Evolutionary conservation across 805 yeast genomes (phyloP).

Genomic region (Starmerella stellata): DNA sequence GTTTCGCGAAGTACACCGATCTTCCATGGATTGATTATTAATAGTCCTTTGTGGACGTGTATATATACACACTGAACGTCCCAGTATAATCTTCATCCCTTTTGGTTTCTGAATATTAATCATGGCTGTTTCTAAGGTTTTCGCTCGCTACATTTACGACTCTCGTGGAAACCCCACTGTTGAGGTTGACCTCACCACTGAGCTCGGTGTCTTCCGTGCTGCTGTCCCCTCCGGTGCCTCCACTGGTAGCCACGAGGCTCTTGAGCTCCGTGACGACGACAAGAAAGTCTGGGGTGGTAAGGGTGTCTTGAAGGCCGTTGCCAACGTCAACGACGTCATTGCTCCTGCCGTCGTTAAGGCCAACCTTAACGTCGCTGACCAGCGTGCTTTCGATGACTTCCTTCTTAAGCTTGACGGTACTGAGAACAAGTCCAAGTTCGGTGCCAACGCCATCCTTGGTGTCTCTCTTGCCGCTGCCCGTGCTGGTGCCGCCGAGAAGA

Average conservation of each 20-base stretch:
- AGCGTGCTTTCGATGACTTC: slow-evolving; percentile 72
- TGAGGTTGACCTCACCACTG: slow-evolving; percentile 91
- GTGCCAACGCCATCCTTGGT: slow-evolving; percentile 98
- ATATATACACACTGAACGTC: slow-evolving; percentile 1
- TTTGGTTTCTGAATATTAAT: not conserved
- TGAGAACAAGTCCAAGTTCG: slow-evolving; percentile 88
- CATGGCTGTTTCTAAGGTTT: slow-evolving; percentile 77
- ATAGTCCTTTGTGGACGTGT: not conserved
- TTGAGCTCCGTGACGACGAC: slow-evolving; percentile 97
- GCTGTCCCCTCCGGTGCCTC: slow-evolving; percentile 99
- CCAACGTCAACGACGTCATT: slow-evolving; percentile 83
- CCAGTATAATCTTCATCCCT: not conserved
- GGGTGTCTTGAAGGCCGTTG: slow-evolving; percentile 95
- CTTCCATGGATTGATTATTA: slow-evolving; percentile 1
- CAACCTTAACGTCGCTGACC: slow-evolving; percentile 69
- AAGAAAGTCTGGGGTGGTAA: slow-evolving; percentile 95
- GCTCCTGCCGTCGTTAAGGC: slow-evolving; percentile 84
- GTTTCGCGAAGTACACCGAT: slow-evolving; percentile 3
- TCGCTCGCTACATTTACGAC: slow-evolving; percentile 95
- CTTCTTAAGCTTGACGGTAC: slow-evolving; percentile 83
- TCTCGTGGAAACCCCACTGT: slow-evolving; percentile 99
- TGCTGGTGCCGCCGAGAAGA: slow-evolving; percentile 95
- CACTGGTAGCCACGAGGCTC: slow-evolving; percentile 96
- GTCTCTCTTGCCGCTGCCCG: slow-evolving; percentile 93
- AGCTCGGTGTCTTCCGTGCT: slow-evolving; percentile 83